Evolutionary conservation across 495 filamentous ascomycete genomes (phyloP), one percentile per base, ranked within the genome.

Genomic region (Aspergillus cavernicola): DNA sequence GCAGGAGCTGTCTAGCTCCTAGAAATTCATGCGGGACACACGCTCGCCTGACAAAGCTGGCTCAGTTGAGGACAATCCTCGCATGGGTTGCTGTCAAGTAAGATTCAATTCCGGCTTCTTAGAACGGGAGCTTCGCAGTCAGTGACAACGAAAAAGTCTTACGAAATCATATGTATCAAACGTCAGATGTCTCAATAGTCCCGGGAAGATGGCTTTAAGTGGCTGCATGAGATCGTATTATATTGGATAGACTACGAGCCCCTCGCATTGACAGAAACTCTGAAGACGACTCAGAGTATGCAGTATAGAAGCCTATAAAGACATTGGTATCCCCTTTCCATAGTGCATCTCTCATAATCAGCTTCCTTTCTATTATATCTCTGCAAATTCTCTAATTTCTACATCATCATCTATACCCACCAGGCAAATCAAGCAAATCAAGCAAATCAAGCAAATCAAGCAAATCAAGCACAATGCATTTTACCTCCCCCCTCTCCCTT

Each of bases 401-500:
- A 19, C n/a, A 40, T 23, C 19, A 28, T 22, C 28, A 29, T 11
- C 16, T 45, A 56, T 45, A 28, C 6, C 40, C 36, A 32, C 13
- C 44, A 1, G 20, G 15, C 15, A 40, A 24, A 33, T 3, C 29
- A 20, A n/a, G n/a, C n/a, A n/a, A n/a, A n/a, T n/a, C n/a, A n/a
- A n/a, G n/a, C n/a, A n/a, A n/a, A n/a, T n/a, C n/a, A n/a, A n/a
- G n/a, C n/a, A n/a, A n/a, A n/a, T n/a, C n/a, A n/a, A n/a, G n/a
- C n/a, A n/a, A n/a, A 13, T 19, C 32, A 23, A 35, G 46, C 61
- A 62, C 15, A 50, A 66, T 66, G 61, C 64, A 58, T 45, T 59
- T 57, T 47, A 52, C 51, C 41, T 35, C 59, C 43, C 2, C 29
- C 19, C 22, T 60, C 40, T 38, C 57, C 32, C 38, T 62, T 19